Evolutionary conservation across 371 early-diverging fungal species (phyloP).

Genomic region (Mucor plumbeus): DNA sequence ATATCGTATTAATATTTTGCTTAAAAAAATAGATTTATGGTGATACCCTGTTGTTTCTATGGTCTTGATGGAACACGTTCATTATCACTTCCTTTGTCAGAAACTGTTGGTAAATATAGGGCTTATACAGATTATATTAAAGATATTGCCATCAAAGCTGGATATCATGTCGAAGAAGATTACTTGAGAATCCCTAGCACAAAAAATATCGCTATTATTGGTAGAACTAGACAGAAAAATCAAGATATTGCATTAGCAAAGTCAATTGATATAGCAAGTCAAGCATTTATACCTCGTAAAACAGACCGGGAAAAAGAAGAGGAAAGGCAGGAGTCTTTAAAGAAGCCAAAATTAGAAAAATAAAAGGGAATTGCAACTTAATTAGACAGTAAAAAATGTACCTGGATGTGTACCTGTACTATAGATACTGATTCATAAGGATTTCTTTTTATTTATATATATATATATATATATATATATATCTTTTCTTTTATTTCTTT

Average conservation of each 20-base stretch:
- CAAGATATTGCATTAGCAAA: background rate
- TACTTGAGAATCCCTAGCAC: slow-evolving; percentile 87
- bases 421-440: background rate
- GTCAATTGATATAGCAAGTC: slow-evolving; percentile 31
- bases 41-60: slow-evolving; percentile 87
- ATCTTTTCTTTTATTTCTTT: slow-evolving; percentile 11
- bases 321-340: slow-evolving; percentile 38
- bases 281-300: slow-evolving; percentile 59
- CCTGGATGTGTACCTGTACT: slow-evolving; percentile 1
- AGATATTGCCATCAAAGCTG: slow-evolving; percentile 60
- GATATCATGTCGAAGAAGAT: slow-evolving; percentile 72
- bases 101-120: slow-evolving; percentile 71
- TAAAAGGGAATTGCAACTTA: slow-evolving; percentile 17
- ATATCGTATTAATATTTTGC: slow-evolving; percentile 1
- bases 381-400: background rate
- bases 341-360: slow-evolving; percentile 46
- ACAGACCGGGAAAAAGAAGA: slow-evolving; percentile 66
- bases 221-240: slow-evolving; percentile 36
- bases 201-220: slow-evolving; percentile 84
- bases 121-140: slow-evolving; percentile 73
- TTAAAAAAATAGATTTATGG: slow-evolving; percentile 60
- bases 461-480: too few species aligned
- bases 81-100: slow-evolving; percentile 39
- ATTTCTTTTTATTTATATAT: background rate
- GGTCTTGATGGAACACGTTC: slow-evolving; percentile 70